A percentile compares a stretch with the other conserved stretches of the same genome.
Conservation (phyloP, 1,284 basidiomycete genomes). For the Trametes polyzona region DNA sequence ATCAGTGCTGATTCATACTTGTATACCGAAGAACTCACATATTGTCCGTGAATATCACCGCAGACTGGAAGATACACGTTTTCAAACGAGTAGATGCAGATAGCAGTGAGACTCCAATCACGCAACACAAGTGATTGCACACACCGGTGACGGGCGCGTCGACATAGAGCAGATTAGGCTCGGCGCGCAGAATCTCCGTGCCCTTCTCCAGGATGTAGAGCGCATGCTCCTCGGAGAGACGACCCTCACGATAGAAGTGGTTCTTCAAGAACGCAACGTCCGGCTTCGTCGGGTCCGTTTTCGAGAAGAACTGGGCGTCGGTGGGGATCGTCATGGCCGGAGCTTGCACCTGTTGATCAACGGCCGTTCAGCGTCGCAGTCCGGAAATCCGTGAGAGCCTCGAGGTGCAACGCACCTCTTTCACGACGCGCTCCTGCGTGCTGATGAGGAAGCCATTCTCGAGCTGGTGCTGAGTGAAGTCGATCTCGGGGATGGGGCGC, state of each 20-base stretch:
- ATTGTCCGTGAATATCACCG: slow-evolving; percentile 95
- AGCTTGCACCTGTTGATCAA: slow-evolving; percentile 77
- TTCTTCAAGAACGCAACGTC: slow-evolving; percentile 98
- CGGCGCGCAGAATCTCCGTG: slow-evolving; percentile 75
- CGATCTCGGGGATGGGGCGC: slow-evolving; percentile 68
- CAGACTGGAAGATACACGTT: slow-evolving; percentile 59
- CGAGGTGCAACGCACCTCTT: slow-evolving; percentile 61
- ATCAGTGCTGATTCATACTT: slow-evolving; percentile 25
- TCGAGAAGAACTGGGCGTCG: slow-evolving; percentile 91
- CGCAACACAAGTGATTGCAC: slow-evolving; percentile 26
- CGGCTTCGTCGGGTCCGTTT: slow-evolving; percentile 85
- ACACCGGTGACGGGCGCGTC: slow-evolving; percentile 93
- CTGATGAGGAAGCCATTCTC: slow-evolving; percentile 88
- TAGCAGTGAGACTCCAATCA: background rate
- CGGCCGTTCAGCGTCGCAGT: background rate
- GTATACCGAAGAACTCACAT: slow-evolving; percentile 59
- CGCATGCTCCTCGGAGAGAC: slow-evolving; percentile 90
- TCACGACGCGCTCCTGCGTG: slow-evolving; percentile 85
- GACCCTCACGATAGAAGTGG: slow-evolving; percentile 97
- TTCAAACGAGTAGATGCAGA: background rate
- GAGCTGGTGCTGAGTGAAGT: slow-evolving; percentile 88
- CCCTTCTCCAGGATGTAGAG: slow-evolving; percentile 84
- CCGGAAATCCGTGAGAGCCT: background rate
- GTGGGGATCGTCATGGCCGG: slow-evolving; percentile 93
- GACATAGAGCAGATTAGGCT: slow-evolving; percentile 87